Evolutionary conservation across 2,329 filamentous ascomycete genomes (phyloP).

Genomic region (Apiospora malaysiana): DNA sequence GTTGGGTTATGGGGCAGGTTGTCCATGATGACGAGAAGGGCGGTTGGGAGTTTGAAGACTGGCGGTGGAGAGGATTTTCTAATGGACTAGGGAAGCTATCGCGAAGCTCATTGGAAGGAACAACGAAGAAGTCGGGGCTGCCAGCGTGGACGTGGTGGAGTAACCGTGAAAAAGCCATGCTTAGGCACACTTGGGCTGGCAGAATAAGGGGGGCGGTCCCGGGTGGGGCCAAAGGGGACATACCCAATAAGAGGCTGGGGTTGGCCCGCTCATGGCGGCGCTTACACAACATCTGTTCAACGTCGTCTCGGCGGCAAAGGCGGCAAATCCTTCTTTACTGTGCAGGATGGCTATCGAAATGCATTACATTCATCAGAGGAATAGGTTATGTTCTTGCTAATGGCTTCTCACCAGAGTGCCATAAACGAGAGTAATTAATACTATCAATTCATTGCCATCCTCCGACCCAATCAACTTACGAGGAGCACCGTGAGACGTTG

Average conservation of each 20-base stretch:
- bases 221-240: background rate
- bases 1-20: background rate
- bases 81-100: background rate
- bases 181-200: background rate
- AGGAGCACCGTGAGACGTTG: too few species aligned
- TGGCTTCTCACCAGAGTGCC: too few species aligned
- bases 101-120: constrained; percentile 5
- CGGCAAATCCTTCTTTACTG: too few species aligned
- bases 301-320: too few species aligned
- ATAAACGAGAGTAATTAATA: too few species aligned
- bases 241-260: background rate
- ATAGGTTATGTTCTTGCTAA: too few species aligned
- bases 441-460: too few species aligned
- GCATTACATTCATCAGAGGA: too few species aligned
- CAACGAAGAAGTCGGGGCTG: background rate
- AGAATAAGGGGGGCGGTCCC: background rate
- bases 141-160: constrained; percentile 11
- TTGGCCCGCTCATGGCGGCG: background rate
- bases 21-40: background rate
- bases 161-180: background rate
- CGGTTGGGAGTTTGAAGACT: background rate
- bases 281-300: background rate
- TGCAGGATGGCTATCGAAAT: too few species aligned
- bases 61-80: background rate
- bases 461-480: background rate